Conservation (phyloP, 73 alveolate species). For the Tetrahymena elliotti region DNA sequence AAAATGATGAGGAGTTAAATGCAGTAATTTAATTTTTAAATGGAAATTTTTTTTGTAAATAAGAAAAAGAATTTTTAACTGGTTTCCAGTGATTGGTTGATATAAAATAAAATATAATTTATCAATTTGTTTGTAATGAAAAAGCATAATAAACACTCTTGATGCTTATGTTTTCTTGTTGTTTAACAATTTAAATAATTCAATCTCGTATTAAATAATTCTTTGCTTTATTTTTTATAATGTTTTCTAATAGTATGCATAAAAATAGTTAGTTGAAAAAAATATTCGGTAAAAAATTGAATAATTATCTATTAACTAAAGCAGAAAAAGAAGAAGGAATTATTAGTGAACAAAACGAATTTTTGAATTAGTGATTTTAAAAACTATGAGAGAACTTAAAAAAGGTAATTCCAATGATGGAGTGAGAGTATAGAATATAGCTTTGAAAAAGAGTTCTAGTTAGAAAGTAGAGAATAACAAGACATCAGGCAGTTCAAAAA, state of each 20-base stretch:
- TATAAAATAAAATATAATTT: too few species aligned
- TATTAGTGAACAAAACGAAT: neutral
- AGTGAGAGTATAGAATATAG: neutral
- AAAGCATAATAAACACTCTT: too few species aligned
- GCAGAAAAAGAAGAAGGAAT: neutral
- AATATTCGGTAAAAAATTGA: neutral
- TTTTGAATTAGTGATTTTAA: neutral
- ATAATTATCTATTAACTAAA: neutral
- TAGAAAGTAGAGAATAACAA: neutral
- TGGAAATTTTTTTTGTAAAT: too few species aligned
- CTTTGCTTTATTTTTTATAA: neutral
- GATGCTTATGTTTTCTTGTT: too few species aligned
- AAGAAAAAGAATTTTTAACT: too few species aligned
- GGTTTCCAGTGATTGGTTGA: too few species aligned
- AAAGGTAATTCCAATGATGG: neutral
- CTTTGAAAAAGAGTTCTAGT: neutral
- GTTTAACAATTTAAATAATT: too few species aligned
- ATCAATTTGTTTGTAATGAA: too few species aligned
- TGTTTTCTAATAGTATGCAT: neutral
- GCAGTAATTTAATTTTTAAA: too few species aligned
- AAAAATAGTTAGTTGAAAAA: neutral
- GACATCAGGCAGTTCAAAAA: neutral
- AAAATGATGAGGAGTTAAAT: too few species aligned
- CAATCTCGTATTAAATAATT: too few species aligned
- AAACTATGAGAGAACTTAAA: neutral